Evolutionary conservation across 2,329 filamentous ascomycete genomes (phyloP), one percentile per base, ranked within the genome.

Genomic region (Sporothrix brasiliensis): DNA sequence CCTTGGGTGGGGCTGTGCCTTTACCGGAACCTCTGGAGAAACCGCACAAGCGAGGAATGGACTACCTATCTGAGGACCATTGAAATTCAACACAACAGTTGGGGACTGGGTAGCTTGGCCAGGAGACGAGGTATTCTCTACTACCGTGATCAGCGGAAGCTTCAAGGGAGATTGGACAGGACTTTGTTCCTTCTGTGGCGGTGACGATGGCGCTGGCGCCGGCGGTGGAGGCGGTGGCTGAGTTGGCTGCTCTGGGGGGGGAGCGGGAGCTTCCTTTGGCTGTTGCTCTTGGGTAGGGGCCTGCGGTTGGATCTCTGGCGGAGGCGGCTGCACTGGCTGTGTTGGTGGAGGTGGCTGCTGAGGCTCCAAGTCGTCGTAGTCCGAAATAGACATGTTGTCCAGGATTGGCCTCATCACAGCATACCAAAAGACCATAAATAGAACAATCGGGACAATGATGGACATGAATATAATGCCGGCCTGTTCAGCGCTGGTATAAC

Each of bases 381-480:
- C 19, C 19, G n/a, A 50, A 7, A 24, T 5, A 13, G 21, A 49
- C 0, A 50, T 27, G 6, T 41, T 34, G 39, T 63, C 56, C 19
- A 60, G 16, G 4, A 56, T 61, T 2, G 73, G 73, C n/a, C 68
- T 66, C 56, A 72, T 56, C 9, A 75, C 47, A 6, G 70, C 24
- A 54, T 77, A 80, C 75, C 79, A 83, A 50, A 78, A 78, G 4
- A 77, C 67, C 14, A 81, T 52, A 0, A 75, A 71, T 2, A 82
- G 53, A 14, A 78, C 71, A 4, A 73, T 73, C 2, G 77, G 73
- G 11, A 73, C 70, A 7, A 80, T 70, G 9, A 79, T 69, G 16
- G 78, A 74, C 70, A 78, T 80, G 70, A 81, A 78, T 19, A 83
- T 78, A 41, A 83, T 77, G 2, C 82, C 82, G 27, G 78, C 79